Percentiles rank a stretch among this genome's conserved stretches.
phyloP scores from a whole-genome alignment of 2,329 filamentous ascomycete genomes.

The Dothiorella sarmentorum region DNA sequence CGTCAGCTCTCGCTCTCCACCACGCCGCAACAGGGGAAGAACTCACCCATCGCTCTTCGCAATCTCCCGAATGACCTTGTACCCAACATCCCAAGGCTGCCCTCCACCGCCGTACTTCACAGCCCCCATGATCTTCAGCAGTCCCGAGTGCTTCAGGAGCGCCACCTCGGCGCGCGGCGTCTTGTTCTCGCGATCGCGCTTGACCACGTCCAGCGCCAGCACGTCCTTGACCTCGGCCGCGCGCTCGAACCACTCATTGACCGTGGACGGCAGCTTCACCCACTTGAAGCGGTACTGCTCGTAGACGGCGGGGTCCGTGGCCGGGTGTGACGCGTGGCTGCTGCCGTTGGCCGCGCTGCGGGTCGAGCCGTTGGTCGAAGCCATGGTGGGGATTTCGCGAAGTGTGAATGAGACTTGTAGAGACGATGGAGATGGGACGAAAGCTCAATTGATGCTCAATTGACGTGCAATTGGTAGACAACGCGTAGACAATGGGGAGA shows the following conservation, averaged over 20 bases:
- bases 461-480: not conserved
- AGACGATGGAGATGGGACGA: not conserved
- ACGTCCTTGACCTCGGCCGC: constrained; percentile 50
- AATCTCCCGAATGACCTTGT: constrained; percentile 59
- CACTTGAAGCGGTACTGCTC: constrained; percentile 39
- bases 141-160: constrained; percentile 50
- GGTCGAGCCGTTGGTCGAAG: too few relatives aligned
- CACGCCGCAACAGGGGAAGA: not conserved
- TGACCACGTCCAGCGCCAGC: constrained; percentile 47
- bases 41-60: constrained; percentile 59
- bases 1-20: not conserved
- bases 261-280: constrained; percentile 37
- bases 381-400: not conserved
- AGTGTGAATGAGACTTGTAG: not conserved
- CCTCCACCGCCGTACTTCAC: constrained; percentile 52
- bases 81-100: constrained; percentile 54
- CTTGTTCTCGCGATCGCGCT: constrained; percentile 51
- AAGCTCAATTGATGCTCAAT: not conserved
- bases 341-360: not conserved
- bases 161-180: constrained; percentile 50
- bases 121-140: constrained; percentile 51
- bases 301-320: constrained; percentile 42
- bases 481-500: not conserved
- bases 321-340: not conserved
- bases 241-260: constrained; percentile 47